These are phyloP conservation scores for Zygotorulaspora danielsina DNA, from an alignment of 805 yeast genomes.

Conservation along the genomic window DNA sequence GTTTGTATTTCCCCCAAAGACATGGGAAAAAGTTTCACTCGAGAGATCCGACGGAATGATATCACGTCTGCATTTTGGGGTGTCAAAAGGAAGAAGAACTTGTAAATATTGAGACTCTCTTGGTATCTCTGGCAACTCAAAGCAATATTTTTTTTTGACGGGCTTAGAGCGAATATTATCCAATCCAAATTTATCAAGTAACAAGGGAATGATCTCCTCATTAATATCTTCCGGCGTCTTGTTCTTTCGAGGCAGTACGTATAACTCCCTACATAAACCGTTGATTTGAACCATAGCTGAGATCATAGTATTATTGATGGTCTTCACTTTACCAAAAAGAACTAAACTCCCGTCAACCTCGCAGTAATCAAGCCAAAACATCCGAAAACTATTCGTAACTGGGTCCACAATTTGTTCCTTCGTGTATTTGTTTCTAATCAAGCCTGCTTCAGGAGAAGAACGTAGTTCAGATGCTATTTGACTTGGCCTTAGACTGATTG, in stretches of 20 bases:
- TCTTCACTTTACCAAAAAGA: slow-evolving; percentile 74
- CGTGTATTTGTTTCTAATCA: slow-evolving; percentile 18
- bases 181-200: slow-evolving; percentile 60
- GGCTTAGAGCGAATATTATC: slow-evolving; percentile 64
- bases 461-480: slow-evolving; percentile 1
- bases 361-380: slow-evolving; percentile 88
- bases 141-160: slow-evolving; percentile 75
- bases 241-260: slow-evolving; percentile 67
- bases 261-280: slow-evolving; percentile 67
- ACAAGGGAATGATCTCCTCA: slow-evolving; percentile 66
- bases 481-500: slow-evolving; percentile 9
- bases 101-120: slow-evolving; percentile 71
- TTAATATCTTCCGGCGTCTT: slow-evolving; percentile 62
- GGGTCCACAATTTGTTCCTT: slow-evolving; percentile 36
- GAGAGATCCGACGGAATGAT: slow-evolving; percentile 57
- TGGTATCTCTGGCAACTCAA: slow-evolving; percentile 79
- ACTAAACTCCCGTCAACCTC: slow-evolving; percentile 68
- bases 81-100: slow-evolving; percentile 67
- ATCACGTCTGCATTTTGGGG: slow-evolving; percentile 49
- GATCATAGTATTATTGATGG: slow-evolving; percentile 53
- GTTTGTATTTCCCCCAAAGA: slow-evolving; percentile 71
- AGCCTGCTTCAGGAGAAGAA: slow-evolving; percentile 10
- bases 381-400: slow-evolving; percentile 49
- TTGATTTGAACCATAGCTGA: slow-evolving; percentile 75
- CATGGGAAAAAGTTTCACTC: slow-evolving; percentile 72